Base-by-base conservation (phyloP, 2,329 filamentous ascomycete species). In the Pyrenophora seminiperda region DNA sequence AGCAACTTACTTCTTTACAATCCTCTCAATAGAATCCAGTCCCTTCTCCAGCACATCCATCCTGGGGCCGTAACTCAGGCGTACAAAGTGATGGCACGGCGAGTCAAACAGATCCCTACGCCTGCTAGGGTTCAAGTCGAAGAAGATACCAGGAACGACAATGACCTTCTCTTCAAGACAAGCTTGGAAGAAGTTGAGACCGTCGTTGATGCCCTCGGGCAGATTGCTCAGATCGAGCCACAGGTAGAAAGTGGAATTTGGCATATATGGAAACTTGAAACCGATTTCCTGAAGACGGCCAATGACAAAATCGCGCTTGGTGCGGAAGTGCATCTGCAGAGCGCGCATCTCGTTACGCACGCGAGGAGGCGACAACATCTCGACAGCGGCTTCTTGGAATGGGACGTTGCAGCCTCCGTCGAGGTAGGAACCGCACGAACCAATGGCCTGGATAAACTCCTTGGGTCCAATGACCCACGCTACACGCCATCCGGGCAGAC, bases 121-220 rank as follows among this genome's bases (percentile, higher is more conserved):
- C 73, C 91, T 88, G 29, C 89, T 88, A 3, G 93, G 93, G 77
- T 97, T 97, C 58, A 97, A 76, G 68, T 97, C 93, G 73, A 97
- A 97, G 82, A 97, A 97, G 74, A 97, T 97, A 53, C 93, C 93
- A 0, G 93, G 93, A 4, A 97, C 93, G 14, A 97, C 91, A 68
- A 97, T 97, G 61, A 95, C 90, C 81, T 95, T 95, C 79, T 97
- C 91, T 67, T 89, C 85, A 36, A 97, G 79, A 70, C 94, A 94
- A 22, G 91, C 91, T 72, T 94, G 86, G 84, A 97, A 97, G 82
- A 97, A 97, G 78, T 96, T 96, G 67, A 97, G 79, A 7, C 93
- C 93, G 71, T 97, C 93, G 52, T 89, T 87, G 72, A 97, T 96
- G 54, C 86, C 83, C n/a, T 82, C 82, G 0, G 93, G 90, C 2